Evolutionary conservation across 768 basidiomycete genomes (phyloP), one percentile per base, ranked within the genome.

Genomic region (Pisolithus tinctorius): DNA sequence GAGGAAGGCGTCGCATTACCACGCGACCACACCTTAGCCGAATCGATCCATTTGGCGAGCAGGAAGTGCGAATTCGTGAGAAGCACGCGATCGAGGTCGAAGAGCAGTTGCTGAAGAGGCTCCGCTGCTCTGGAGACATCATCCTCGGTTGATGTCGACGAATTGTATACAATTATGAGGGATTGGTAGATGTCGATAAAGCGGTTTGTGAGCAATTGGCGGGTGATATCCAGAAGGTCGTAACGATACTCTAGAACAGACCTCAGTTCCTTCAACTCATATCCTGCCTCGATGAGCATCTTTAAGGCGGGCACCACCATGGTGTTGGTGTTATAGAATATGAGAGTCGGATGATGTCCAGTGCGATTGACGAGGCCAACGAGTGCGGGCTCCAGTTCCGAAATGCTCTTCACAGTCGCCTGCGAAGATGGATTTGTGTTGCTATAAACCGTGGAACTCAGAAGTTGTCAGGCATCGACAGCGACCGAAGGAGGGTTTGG

Each of bases 251-350:
- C 72, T 3, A 66, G 67, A 4, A 63, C 54, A 1, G 53, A 2
- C 6, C 26, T 4, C 17, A 74, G 61, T 11, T 14, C 36, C 14
- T 53, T 11, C 40, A 51, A 50, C 49, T 47, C n/a, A n/a, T 53
- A 3, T 56, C 62, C 45, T 47, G 63, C 58, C 31, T 67, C 73
- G 4, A 77, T 70, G 2, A 97, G 69, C 3, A 89, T 91, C 49
- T 81, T 78, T 34, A 95, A 70, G 0, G 91, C 83, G 1, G 91
- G 86, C 10, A 90, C 80, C 11, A 34, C 13, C 13, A 11, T 34
- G 40, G 94, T 78, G 5, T 88, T 87, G 1, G 61, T 58, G 51
- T 74, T 63, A 36, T 74, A 74, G 29, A 66, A 65, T 6, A 73
- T 48, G 23, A 59, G 37, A 16, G 71, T 72, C 0, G 70, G 64